These are phyloP conservation scores for Crithidia mellificae DNA, from an alignment of 208 protist genomes.

Conservation along the genomic window DNA sequence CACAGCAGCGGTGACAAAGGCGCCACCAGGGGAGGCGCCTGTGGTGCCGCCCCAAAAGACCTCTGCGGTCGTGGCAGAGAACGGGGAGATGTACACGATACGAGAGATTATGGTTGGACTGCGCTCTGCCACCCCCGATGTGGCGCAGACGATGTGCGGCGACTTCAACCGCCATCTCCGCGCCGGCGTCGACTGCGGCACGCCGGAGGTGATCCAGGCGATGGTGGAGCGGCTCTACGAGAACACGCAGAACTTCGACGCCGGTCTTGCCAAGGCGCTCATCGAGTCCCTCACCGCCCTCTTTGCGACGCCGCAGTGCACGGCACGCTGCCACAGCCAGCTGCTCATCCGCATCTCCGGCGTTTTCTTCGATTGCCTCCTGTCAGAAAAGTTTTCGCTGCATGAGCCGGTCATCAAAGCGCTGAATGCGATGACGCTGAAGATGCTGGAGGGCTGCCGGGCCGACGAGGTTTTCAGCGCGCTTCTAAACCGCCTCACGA, in stretches of 20 bases:
- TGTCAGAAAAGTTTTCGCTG: constrained; percentile 80
- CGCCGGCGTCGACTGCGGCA: constrained; percentile 68
- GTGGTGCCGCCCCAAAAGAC: not conserved
- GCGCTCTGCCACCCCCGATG: constrained; percentile 52
- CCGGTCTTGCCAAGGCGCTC: constrained; percentile 54
- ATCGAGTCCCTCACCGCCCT: constrained; percentile 71
- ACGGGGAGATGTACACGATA: constrained; percentile 68
- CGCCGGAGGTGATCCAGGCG: constrained; percentile 76
- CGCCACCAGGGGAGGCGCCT: not conserved
- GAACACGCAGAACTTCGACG: constrained; percentile 63
- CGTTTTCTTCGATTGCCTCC: constrained; percentile 84
- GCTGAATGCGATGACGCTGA: constrained; percentile 84
- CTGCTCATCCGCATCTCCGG: constrained; percentile 72
- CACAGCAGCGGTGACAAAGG: not conserved
- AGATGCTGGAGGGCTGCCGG: constrained; percentile 64
- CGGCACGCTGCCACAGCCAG: constrained; percentile 67
- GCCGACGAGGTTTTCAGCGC: constrained; percentile 83
- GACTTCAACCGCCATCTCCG: constrained; percentile 70
- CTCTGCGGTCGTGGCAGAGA: not conserved
- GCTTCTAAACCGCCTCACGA: constrained; percentile 76
- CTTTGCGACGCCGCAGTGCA: constrained; percentile 47
- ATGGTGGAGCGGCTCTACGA: constrained; percentile 83
- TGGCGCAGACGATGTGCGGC: constrained; percentile 62
- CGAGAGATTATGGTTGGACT: constrained; percentile 78
- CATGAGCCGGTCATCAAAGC: constrained; percentile 72